These are phyloP conservation scores for Candida palmyrensis DNA, from an alignment of 805 yeast genomes.

Conservation along the genomic window DNA sequence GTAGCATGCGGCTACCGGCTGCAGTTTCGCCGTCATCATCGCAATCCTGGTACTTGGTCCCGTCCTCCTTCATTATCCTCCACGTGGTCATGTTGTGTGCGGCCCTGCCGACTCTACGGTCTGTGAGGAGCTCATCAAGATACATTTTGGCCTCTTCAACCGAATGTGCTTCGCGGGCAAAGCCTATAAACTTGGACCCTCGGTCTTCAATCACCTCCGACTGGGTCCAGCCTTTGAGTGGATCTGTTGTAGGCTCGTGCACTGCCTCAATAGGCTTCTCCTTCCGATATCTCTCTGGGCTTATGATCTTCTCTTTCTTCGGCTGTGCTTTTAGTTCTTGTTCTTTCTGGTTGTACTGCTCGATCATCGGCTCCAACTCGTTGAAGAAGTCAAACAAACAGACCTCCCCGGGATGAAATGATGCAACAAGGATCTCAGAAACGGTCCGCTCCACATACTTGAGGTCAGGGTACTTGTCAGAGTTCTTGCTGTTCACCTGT, in stretches of 20 bases:
- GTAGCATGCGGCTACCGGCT: conserved; percentile 85
- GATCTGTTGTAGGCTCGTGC: conserved; percentile 25
- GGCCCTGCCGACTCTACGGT: conserved; percentile 62
- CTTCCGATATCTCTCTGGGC: conserved; percentile 4
- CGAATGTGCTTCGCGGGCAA: conserved; percentile 55
- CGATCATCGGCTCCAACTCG: conserved; percentile 52
- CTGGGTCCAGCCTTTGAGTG: conserved; percentile 66
- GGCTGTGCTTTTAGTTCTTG: conserved; percentile 12
- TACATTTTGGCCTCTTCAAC: conserved; percentile 61
- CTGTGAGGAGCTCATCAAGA: conserved; percentile 51
- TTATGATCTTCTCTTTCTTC: conserved; percentile 5
- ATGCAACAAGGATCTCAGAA: conserved; percentile 46
- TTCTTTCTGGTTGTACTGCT: conserved; percentile 30
- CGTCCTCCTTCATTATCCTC: conserved; percentile 59
- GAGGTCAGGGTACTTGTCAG: conserved; percentile 33
- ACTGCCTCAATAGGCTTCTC: conserved; percentile 7
- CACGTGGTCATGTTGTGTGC: conserved; percentile 84
- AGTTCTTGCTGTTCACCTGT: conserved; percentile 42
- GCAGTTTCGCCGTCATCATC: conserved; percentile 98
- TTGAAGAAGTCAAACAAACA: conserved; percentile 74
- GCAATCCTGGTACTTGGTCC: conserved; percentile 69
- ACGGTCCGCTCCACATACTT: conserved; percentile 42
- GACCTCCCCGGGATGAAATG: conserved; percentile 59
- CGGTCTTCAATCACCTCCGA: conserved; percentile 80
- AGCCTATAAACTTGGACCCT: conserved; percentile 80